These are phyloP conservation scores for Trypanosomatidae sp. DNA, from an alignment of 208 protist species.

Conservation along the genomic window DNA sequence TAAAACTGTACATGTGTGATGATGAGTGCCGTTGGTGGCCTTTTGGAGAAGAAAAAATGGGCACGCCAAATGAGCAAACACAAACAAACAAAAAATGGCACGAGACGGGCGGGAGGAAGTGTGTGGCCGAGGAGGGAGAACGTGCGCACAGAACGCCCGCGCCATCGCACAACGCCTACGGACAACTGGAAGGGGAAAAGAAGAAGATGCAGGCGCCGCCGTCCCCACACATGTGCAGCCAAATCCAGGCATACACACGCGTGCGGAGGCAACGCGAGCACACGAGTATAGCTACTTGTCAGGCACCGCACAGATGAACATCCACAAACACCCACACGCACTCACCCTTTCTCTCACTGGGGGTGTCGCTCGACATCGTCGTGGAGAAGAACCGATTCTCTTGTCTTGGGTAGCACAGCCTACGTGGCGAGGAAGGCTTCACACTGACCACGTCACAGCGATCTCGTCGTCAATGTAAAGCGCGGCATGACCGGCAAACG, in stretches of 20 bases:
- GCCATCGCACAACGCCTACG: too few species aligned
- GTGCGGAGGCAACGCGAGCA: background rate
- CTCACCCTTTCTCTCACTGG: background rate
- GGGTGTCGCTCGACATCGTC: background rate
- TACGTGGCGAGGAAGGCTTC: background rate
- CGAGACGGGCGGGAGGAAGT: background rate
- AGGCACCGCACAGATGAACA: background rate
- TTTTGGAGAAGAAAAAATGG: background rate
- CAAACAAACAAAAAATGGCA: background rate
- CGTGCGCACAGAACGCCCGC: background rate
- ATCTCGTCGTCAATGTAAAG: constrained; percentile 29
- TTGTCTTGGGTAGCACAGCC: background rate
- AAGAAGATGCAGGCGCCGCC: constrained; percentile 9
- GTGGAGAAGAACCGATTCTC: background rate
- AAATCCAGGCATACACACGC: constrained; percentile 4
- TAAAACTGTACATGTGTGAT: too few species aligned
- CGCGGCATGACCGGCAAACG: constrained; percentile 17
- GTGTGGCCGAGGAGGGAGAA: background rate
- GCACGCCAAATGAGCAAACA: background rate
- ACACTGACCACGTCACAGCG: constrained; percentile 24
- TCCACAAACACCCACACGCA: background rate
- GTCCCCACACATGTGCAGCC: background rate
- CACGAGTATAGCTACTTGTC: background rate
- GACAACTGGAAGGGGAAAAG: constrained; percentile 15
- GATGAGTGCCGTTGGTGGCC: too few species aligned